These are phyloP conservation scores for Epichloe hybrida DNA, from an alignment of 2,329 filamentous ascomycete species.

Conservation along the genomic window DNA sequence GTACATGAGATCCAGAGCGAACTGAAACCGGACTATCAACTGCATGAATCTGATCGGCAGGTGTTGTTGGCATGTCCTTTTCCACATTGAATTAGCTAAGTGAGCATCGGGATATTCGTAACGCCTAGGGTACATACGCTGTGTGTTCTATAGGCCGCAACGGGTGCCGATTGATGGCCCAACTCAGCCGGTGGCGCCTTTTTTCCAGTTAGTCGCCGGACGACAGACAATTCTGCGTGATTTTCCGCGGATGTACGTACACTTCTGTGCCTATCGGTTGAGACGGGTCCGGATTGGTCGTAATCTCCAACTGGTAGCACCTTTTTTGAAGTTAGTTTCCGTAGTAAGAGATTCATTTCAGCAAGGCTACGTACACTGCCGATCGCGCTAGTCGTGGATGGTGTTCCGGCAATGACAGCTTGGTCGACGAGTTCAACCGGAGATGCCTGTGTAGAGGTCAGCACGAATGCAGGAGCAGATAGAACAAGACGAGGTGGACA, in stretches of 20 bases:
- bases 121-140: background rate
- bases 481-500: background rate
- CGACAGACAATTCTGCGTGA: background rate
- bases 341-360: background rate
- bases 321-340: conserved; percentile 10
- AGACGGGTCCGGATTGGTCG: background rate
- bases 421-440: background rate
- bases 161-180: background rate
- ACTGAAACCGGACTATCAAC: background rate
- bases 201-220: conserved; percentile 5
- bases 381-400: background rate
- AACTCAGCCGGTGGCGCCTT: conserved; percentile 7
- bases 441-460: background rate
- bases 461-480: background rate
- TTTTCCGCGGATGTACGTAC: background rate
- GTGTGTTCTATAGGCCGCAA: background rate
- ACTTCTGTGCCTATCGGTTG: background rate
- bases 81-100: background rate
- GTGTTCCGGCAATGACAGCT: background rate
- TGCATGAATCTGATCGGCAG: conserved; percentile 1
- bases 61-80: background rate
- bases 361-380: conserved; percentile 7
- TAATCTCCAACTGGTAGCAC: background rate
- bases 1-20: background rate
- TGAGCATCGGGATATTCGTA: background rate